phyloP scores from a whole-genome alignment of 108 stramenopile species.

The Pseudonitzschia delicatissima region DNA sequence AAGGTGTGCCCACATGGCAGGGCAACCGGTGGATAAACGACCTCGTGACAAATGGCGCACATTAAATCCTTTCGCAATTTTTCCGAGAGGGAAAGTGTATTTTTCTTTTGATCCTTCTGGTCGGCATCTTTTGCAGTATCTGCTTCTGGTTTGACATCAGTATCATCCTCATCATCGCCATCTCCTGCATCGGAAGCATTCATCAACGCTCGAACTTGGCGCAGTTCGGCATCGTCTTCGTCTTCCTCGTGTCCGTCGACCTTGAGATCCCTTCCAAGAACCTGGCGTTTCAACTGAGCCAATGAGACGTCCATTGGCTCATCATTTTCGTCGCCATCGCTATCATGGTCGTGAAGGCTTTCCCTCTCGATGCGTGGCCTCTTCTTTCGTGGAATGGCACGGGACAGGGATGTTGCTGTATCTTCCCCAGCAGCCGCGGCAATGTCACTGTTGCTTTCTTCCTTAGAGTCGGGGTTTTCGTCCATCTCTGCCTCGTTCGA shows the following conservation, averaged over 20 bases:
- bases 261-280: background rate
- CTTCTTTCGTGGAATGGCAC: background rate
- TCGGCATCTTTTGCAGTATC: background rate
- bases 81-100: background rate
- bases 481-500: too few relatives aligned
- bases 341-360: background rate
- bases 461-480: too few relatives aligned
- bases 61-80: constrained; percentile 39
- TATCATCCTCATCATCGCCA: background rate
- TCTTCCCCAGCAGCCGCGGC: background rate
- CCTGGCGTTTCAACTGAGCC: constrained; percentile 9
- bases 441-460: too few relatives aligned
- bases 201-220: constrained; percentile 7
- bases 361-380: background rate
- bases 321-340: constrained; percentile 1
- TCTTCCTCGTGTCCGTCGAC: constrained; percentile 1
- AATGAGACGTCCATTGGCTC: background rate
- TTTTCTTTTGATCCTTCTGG: constrained; percentile 3
- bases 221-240: background rate
- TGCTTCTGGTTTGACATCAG: background rate
- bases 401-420: background rate
- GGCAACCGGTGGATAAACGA: constrained; percentile 53
- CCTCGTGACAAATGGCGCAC: constrained; percentile 65
- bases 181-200: background rate
- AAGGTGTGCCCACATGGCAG: constrained; percentile 73